Base-by-base conservation (phyloP, 805 yeast species). In the Candida fluviatilis region DNA sequence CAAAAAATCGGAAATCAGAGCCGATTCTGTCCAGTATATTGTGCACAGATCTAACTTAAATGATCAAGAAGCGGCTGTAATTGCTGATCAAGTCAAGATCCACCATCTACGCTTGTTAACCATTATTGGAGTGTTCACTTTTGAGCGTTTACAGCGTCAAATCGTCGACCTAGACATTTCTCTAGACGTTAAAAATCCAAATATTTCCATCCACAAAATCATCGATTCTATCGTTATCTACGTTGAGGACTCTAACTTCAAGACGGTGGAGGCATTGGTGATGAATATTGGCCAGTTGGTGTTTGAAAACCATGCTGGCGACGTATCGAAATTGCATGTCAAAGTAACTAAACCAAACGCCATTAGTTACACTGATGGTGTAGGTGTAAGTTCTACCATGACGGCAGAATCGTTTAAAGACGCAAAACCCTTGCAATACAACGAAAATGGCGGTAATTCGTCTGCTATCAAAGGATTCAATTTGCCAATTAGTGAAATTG, bases 181-280 rank as follows among this genome's bases (percentile, higher is more conserved):
- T 2, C 45, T 69, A 15, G 46, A 54, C 27, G 46, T 57, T 27
- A 43, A 50, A 14, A 44, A 53, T 17, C 51, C 62, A 13, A 49
- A 57, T n/a, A 64, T 71, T 34, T 57, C 68, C 23, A 65, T 76
- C 30, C 63, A 64, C 37, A 42, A 51, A 3, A 49, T 75, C 11
- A 73, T 82, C 16, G 74, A 75, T 18, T 63, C 57, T 2, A 71
- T 84, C 3, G 66, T 73, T 0, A 51, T 52, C 0, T 85, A 80
- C 50, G 84, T 88, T n/a, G 95, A 85, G 51, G 55, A 54, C n/a
- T 75, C 95, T 1, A 78, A 80, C 45, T 93, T 87, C 65, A 83
- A 86, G 52, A 93, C 99, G 0, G 95, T 93, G 1, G 99, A 93
- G 56, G 96, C 97, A 0, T 69, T 93, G 34, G 95, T 86, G 3